These are phyloP conservation scores for Phoma herbarum DNA, from an alignment of 2,329 filamentous ascomycete genomes.

Conservation along the genomic window DNA sequence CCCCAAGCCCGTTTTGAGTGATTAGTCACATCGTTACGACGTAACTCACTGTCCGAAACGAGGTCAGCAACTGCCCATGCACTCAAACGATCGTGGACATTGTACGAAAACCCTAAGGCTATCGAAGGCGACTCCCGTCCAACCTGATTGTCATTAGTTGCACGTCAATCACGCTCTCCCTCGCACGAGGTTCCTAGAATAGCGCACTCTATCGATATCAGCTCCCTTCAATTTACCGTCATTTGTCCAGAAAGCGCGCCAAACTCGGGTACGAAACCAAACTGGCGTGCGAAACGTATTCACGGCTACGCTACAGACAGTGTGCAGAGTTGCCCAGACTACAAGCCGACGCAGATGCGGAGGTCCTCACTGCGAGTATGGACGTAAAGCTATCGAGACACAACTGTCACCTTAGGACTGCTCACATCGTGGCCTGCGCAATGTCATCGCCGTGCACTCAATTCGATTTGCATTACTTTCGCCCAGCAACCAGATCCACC, in stretches of 20 bases:
- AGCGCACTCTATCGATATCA: not conserved
- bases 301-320: not conserved
- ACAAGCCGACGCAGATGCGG: not conserved
- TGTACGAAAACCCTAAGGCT: not conserved
- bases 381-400: not conserved
- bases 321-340: not conserved
- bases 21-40: not conserved
- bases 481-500: not conserved
- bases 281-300: not conserved
- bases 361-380: not conserved
- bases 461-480: not conserved
- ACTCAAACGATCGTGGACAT: not conserved
- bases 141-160: constrained; percentile 1
- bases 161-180: not conserved
- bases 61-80: not conserved
- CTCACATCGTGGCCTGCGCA: not conserved
- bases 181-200: not conserved
- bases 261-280: constrained; percentile 7
- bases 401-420: not conserved
- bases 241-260: not conserved
- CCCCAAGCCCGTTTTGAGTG: not conserved
- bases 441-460: not conserved
- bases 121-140: not conserved
- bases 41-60: not conserved
- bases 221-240: constrained; percentile 7